Percentiles rank a stretch among this genome's conserved stretches.
These are phyloP conservation scores for Chloromonas sp. DNA, from an alignment of 163 green algal genomes.

Conservation along the genomic window DNA sequence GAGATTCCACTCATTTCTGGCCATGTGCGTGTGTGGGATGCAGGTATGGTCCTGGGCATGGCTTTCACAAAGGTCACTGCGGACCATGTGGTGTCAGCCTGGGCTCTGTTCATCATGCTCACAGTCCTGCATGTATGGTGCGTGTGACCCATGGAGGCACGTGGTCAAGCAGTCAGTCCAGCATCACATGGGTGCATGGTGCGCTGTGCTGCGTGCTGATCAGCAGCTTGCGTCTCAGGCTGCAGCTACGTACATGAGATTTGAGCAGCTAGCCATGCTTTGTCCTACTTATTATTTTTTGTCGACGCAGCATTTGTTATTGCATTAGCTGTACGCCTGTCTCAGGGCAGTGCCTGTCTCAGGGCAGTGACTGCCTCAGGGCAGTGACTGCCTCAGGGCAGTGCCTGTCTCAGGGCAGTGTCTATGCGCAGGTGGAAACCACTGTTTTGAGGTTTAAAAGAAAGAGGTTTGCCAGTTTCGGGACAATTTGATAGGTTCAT, in stretches of 20 bases:
- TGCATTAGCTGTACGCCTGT: not conserved
- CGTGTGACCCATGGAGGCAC: not conserved
- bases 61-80: conserved; percentile 33
- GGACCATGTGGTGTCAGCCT: conserved; percentile 22
- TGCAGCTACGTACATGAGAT: not conserved
- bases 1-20: no score
- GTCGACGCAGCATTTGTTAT: not conserved
- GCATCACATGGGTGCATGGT: not conserved
- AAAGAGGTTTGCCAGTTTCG: no score
- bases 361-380: no score
- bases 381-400: no score
- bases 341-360: no score
- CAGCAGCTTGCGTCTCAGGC: not conserved
- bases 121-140: conserved; percentile 60
- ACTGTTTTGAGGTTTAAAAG: no score
- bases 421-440: no score
- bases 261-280: not conserved
- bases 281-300: not conserved
- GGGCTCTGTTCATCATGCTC: conserved; percentile 55
- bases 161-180: no score
- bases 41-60: conserved; percentile 79
- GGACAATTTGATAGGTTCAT: not conserved
- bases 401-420: no score
- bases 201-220: not conserved
- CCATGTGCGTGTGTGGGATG: not conserved